phyloP scores from a whole-genome alignment of 148 eudicot species.

The Drosera capensis region DNA sequence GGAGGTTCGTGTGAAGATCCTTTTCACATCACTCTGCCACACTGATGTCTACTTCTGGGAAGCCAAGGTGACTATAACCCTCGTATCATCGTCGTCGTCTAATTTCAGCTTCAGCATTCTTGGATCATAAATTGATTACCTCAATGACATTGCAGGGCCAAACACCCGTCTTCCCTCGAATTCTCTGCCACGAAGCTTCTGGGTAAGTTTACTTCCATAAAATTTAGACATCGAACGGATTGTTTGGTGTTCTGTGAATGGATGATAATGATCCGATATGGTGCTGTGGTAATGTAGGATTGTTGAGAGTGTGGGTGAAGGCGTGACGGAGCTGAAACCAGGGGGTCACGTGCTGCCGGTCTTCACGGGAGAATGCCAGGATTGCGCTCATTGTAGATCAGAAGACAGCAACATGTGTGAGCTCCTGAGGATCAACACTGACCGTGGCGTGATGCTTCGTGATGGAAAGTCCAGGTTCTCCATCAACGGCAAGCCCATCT shows the following conservation, averaged over 20 bases:
- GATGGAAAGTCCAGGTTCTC: conserved; percentile 92
- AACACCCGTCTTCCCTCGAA: conserved; percentile 92
- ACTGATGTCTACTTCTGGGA: conserved; percentile 99
- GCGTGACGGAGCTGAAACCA: conserved; percentile 85
- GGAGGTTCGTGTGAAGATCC: conserved; percentile 75
- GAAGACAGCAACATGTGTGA: conserved; percentile 99
- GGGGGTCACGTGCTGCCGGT: conserved; percentile 99
- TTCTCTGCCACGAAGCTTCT: conserved; percentile 99
- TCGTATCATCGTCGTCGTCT: background rate
- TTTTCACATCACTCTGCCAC: conserved; percentile 89
- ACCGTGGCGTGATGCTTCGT: conserved; percentile 91
- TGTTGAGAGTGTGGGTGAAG: conserved; percentile 98
- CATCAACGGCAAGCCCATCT: conserved; percentile 74
- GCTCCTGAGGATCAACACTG: conserved; percentile 82
- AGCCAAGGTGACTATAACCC: conserved; percentile 54
- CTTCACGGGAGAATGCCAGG: conserved; percentile 94
- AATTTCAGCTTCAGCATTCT: background rate
- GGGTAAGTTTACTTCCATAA: conserved; percentile 34
- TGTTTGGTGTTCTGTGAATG: background rate
- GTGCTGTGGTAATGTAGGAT: conserved; percentile 32
- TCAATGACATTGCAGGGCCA: conserved; percentile 86
- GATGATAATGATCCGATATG: background rate
- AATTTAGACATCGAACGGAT: background rate
- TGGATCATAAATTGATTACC: background rate
- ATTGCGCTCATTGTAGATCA: conserved; percentile 92